Conservation (phyloP, 1,139 yeast genomes). For the Zygosaccharomyces pseudobailii region DNA sequence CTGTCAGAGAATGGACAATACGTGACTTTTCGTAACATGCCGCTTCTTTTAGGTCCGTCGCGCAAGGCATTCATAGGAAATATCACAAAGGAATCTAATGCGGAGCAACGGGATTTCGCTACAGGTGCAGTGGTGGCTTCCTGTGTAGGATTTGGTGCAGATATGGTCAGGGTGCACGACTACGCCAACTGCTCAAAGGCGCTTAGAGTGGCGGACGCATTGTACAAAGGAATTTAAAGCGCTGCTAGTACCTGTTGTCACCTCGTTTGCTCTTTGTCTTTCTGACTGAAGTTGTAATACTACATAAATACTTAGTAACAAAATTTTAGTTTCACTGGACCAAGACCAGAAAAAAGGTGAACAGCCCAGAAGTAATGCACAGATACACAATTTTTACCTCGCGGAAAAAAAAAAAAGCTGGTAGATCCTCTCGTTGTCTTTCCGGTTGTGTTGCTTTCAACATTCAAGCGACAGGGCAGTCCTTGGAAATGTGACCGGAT, state of each 20-base stretch:
- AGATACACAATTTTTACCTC: constrained; percentile 9
- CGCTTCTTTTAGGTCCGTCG: constrained; percentile 80
- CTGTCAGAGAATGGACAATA: constrained; percentile 15
- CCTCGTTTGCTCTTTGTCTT: not conserved
- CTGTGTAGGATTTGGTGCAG: constrained; percentile 67
- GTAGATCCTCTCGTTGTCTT: not conserved
- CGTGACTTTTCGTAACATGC: constrained; percentile 35
- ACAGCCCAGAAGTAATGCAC: constrained; percentile 13
- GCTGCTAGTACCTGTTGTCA: constrained; percentile 1
- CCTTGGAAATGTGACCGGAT: constrained; percentile 85
- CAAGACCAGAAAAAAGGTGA: constrained; percentile 7
- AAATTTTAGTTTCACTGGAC: constrained; percentile 3
- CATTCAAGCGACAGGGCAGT: constrained; percentile 44
- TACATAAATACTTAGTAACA: constrained; percentile 6
- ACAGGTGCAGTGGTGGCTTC: constrained; percentile 76
- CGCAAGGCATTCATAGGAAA: constrained; percentile 82
- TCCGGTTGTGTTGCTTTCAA: not conserved
- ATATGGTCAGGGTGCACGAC: constrained; percentile 88
- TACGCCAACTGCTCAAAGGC: constrained; percentile 63
- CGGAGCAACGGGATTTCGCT: constrained; percentile 63
- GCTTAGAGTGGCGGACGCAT: constrained; percentile 66
- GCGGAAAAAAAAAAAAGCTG: constrained; percentile 5
- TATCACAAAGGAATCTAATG: constrained; percentile 44
- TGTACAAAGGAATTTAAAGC: constrained; percentile 38
- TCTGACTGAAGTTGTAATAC: constrained; percentile 6